These are phyloP conservation scores for Puccinia triticina DNA, from an alignment of 1,284 basidiomycete species.

Conservation along the genomic window DNA sequence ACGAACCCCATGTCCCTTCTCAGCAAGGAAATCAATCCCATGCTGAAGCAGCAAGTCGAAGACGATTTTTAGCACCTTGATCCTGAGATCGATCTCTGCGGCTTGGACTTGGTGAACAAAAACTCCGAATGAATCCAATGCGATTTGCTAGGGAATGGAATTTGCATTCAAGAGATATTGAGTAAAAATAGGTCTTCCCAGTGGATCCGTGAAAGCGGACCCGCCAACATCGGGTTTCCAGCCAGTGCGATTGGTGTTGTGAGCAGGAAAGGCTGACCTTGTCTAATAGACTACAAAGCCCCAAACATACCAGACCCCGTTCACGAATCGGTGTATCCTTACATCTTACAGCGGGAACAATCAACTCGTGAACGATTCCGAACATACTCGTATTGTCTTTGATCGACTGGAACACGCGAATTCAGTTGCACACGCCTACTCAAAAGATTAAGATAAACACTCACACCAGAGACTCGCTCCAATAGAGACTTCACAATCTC, in stretches of 20 bases:
- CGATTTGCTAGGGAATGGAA: slow-evolving; percentile 70
- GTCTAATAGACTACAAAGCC: slow-evolving; percentile 88
- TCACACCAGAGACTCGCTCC: slow-evolving; percentile 83
- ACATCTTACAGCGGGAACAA: slow-evolving; percentile 84
- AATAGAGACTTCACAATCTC: slow-evolving; percentile 86
- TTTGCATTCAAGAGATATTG: slow-evolving; percentile 19
- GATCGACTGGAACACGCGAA: slow-evolving; percentile 68
- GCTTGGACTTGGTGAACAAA: slow-evolving; percentile 82
- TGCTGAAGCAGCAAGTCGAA: slow-evolving; percentile 92
- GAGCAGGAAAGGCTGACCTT: slow-evolving; percentile 60
- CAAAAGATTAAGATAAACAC: slow-evolving; percentile 57
- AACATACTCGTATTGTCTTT: slow-evolving; percentile 93
- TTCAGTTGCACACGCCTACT: neutral
- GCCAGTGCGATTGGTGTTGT: neutral
- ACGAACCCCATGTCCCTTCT: slow-evolving; percentile 59
- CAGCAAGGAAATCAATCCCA: slow-evolving; percentile 73
- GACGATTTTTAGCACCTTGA: slow-evolving; percentile 79
- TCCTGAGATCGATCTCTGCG: slow-evolving; percentile 75
- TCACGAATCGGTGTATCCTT: slow-evolving; percentile 83
- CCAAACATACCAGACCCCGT: slow-evolving; percentile 81
- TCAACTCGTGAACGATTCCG: slow-evolving; percentile 83
- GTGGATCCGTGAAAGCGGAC: neutral
- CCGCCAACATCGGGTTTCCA: neutral
- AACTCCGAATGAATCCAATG: slow-evolving; percentile 83
- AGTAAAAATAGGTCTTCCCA: neutral